Evolutionary conservation across 345 rosid genomes (phyloP).

Genomic region (Eucalyptus caleyi): DNA sequence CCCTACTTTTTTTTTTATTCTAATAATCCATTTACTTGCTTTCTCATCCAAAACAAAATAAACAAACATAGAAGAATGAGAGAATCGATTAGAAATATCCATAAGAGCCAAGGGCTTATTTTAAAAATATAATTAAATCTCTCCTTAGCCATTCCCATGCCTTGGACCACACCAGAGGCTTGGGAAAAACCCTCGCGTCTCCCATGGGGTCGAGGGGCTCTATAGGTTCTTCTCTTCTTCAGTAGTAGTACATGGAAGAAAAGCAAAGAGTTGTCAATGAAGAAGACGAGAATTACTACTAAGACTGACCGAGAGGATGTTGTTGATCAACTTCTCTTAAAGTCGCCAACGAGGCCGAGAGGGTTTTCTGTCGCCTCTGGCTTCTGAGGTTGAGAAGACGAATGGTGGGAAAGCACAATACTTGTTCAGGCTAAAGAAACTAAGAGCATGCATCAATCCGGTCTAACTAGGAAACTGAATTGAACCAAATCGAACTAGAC

Average conservation of each 20-base stretch:
- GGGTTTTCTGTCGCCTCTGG: background rate
- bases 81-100: no score
- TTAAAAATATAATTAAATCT: no score
- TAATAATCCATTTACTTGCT: no score
- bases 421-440: background rate
- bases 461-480: background rate
- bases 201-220: conserved; percentile 17
- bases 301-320: background rate
- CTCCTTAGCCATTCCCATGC: background rate
- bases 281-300: background rate
- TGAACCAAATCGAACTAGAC: accelerated
- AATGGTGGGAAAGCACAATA: background rate
- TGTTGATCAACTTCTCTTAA: background rate
- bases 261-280: background rate
- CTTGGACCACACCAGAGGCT: conserved; percentile 20
- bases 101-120: no score
- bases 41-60: no score
- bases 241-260: background rate
- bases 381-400: background rate
- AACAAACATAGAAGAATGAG: no score
- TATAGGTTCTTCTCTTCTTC: background rate
- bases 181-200: conserved; percentile 15
- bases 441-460: background rate
- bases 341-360: background rate
- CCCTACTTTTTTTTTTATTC: no score